A percentile compares a stretch with the other conserved stretches of the same genome.
phyloP scores from a whole-genome alignment of 441 rosid species.

The Erodium texanum region DNA sequence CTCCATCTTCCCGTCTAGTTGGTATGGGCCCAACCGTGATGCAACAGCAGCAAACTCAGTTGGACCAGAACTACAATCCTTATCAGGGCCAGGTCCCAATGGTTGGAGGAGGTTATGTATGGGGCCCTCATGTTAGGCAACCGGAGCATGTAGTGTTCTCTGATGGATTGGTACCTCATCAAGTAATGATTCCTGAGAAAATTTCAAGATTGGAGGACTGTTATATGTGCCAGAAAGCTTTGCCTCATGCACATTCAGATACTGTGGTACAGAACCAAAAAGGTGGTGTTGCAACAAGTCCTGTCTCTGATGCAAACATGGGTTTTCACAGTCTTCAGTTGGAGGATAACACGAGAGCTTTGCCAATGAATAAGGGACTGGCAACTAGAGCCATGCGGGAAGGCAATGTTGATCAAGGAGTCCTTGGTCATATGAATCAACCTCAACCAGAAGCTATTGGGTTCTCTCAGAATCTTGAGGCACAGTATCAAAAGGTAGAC shows the following conservation, averaged over 20 bases:
- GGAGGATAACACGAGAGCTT: constrained; percentile 30
- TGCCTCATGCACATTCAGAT: constrained; percentile 69
- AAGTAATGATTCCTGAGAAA: constrained; percentile 29
- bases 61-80: constrained; percentile 33
- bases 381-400: constrained; percentile 31
- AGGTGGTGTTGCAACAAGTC: constrained; percentile 20
- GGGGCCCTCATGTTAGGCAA: constrained; percentile 34
- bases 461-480: constrained; percentile 26
- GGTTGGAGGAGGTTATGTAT: constrained; percentile 43
- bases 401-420: constrained; percentile 30
- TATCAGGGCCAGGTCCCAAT: constrained; percentile 33
- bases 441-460: constrained; percentile 27
- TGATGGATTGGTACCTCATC: constrained; percentile 37
- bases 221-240: constrained; percentile 51
- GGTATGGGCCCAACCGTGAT: constrained; percentile 33
- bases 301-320: constrained; percentile 24
- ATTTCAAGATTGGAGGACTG: constrained; percentile 41
- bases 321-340: constrained; percentile 37
- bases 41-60: constrained; percentile 14
- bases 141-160: constrained; percentile 35
- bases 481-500: too few relatives aligned
- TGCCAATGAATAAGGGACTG: constrained; percentile 23
- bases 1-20: constrained; percentile 32
- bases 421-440: constrained; percentile 20
- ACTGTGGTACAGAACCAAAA: constrained; percentile 35